Base-by-base conservation (phyloP, 805 yeast genomes). In the Kuraishia cidri region DNA sequence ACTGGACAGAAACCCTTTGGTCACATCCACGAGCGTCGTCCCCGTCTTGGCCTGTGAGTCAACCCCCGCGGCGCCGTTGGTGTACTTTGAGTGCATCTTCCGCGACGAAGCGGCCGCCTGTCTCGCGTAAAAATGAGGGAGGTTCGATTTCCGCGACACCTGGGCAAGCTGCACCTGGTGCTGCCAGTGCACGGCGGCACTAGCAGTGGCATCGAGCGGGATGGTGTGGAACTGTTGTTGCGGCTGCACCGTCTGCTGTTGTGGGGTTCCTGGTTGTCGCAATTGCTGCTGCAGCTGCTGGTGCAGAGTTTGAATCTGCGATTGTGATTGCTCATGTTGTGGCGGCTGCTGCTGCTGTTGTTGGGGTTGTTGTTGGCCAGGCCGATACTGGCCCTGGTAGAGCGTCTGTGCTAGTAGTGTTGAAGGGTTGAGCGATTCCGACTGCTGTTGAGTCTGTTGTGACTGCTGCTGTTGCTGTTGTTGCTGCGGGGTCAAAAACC, bases 61-160 rank as follows among this genome's bases (percentile, higher is more conserved):
- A 16, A 12, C 13, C 8, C 20, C 14, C 13, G 12, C 20, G 15
- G 14, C 26, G 15, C 35, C 35, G 15, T 28, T 32, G 11, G 26
- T 30, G 20, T 13, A 35, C 48, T 60, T 50, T 54, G 60, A 18
- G 29, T 35, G 9, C 14, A 48, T 43, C 46, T 64, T 69, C 47
- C 80, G 62, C 1, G 82, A 78, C 35, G 74, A 64, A 10, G 76
- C 62, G 5, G 95, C 95, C 19, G 86, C 87, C 41, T 76, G 75
- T 37, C 94, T 69, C 4, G 95, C 95, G 58, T 83, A 85, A 48
- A 69, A 78, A 56, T 85, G 95, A 3, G 94, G 83, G 17, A 71
- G 54, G 45, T 70, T 73, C 20, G 83, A 69, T 39, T 63, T 69
- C 52, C 92, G 71, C 4, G 92, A 79, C 31, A 80, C 54, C 40